Base-by-base conservation (phyloP, 192 early-diverging fungal genomes). In the Rhizophlyctis rosea region DNA sequence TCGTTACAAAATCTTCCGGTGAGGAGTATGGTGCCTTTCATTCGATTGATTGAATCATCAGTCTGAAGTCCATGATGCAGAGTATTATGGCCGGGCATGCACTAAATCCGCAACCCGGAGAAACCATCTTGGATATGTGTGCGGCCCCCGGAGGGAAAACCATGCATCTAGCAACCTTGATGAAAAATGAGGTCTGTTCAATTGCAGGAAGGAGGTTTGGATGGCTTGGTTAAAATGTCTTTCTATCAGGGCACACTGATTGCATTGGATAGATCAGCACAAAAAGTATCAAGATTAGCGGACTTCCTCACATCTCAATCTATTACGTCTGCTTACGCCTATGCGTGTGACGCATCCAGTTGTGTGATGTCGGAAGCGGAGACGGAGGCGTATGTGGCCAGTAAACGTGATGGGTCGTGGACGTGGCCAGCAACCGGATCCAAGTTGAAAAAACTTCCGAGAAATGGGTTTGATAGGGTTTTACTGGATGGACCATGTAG, bases 81-180 rank as follows among this genome's bases (percentile, higher is more conserved):
- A 63, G 61, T 32, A 56, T 63, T 11, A 24, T 63, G 4, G 52
- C 57, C 11, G 61, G 24, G 14, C 61, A 63, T 34, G 52, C 1
- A 21, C 49, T 63, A 13, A 27, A 54, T 33, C 61, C 61, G 13
- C 53, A 56, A 32, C 61, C 61, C n/a, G 61, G 61, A 27, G 61
- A 63, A 24, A 1, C 57, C 27, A 32, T 63, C 1, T 27, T 63
- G 1, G 61, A 63, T 32, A 63, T 63, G 61, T 63, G 61, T 63
- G 61, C 61, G 24, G 63, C 63, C 16, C 63, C 63, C 23, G 63
- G 63, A 28, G 63, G 63, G 18, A 65, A 65, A 31, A 65, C 63
- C 5, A 59, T 51, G 1, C 63, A 65, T 32, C 9, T 65, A 5
- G 63, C 63, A 11, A 47, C 51, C 18, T 23, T 65, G 9, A 65